Evolutionary conservation across 1,139 yeast species (phyloP), one percentile per base, ranked within the genome.

Genomic region (Scheffersomyces quercinus): DNA sequence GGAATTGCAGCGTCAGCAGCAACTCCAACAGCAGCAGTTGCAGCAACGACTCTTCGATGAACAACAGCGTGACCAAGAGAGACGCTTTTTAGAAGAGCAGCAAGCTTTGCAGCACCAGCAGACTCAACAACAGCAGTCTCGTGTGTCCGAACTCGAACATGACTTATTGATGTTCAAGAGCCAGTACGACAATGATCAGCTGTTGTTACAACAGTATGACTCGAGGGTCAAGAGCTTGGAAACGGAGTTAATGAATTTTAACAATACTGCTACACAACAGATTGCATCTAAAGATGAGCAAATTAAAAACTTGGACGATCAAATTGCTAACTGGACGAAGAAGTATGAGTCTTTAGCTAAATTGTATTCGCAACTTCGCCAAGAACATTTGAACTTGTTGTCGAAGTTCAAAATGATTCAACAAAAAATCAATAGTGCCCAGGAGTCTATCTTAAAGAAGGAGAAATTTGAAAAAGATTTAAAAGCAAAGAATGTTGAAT

Each of bases 331-430:
- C 49, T 90, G 97, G 97, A 83, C 88, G 47, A 81, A 80, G 46
- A 91, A 91, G 66, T 91, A 91, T 64, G 97, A 90, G 59, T 81
- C 95, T 0, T 75, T 91, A 53, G 97, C 97, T 4, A 88, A 89
- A 59, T 73, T 91, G 49, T 91, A 91, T 61, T 85, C 96, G 2
- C 97, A 90, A 64, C 75, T 91, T 53, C 85, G 97, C 57, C 95
- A 88, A 65, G 97, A 91, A 63, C 97, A 91, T 63, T 75, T 91
- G 59, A 88, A 85, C 50, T 69, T 90, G 49, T 75, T 91, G 55
- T 77, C 88, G 39, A 86, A 86, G 59, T 86, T 86, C 59, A 91
- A 91, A 62, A 85, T 86, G 54, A 78, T 86, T 44, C 96, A 90
- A 65, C 89, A 90, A 54, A 88, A 88, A 64, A 95, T 95, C 7